phyloP scores from a whole-genome alignment of 257 asterid genomes.

The Craterostigma plantagineum region DNA sequence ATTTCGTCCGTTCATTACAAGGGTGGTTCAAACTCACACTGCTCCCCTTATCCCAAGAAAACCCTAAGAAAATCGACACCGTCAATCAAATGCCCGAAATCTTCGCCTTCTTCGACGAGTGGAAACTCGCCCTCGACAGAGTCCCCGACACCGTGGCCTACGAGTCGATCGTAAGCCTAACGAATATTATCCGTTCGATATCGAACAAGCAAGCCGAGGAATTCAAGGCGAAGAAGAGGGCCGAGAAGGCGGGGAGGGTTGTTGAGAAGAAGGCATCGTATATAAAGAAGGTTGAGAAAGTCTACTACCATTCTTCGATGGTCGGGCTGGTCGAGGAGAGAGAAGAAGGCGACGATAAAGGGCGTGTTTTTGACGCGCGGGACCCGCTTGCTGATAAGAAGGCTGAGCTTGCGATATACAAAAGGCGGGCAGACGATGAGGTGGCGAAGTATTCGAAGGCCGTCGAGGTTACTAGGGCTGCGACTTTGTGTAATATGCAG shows the following conservation, averaged over 20 bases:
- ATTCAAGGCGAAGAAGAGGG: constrained; percentile 48
- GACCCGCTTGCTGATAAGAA: constrained; percentile 91
- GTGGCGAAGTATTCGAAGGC: constrained; percentile 59
- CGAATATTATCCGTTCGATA: constrained; percentile 66
- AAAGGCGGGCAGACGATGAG: constrained; percentile 80
- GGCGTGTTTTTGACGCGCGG: constrained; percentile 42
- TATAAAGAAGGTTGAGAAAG: constrained; percentile 59
- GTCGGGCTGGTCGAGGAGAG: constrained; percentile 54
- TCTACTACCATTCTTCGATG: constrained; percentile 65
- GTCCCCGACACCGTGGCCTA: constrained; percentile 87
- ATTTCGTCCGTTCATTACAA: constrained; percentile 49
- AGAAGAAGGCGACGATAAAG: constrained; percentile 29
- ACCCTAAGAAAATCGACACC: constrained; percentile 11
- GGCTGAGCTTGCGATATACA: constrained; percentile 55
- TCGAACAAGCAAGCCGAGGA: constrained; percentile 65
- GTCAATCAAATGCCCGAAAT: constrained; percentile 18
- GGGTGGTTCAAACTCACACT: constrained; percentile 88
- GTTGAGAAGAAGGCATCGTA: constrained; percentile 69
- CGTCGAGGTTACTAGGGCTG: constrained; percentile 77
- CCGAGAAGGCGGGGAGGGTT: constrained; percentile 52
- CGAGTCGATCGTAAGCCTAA: constrained; percentile 89
- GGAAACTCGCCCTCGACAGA: constrained; percentile 80
- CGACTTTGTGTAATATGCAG: constrained; percentile 79
- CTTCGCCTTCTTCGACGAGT: constrained; percentile 68
- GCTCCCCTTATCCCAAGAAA: constrained; percentile 29